Evolutionary conservation across 2,329 filamentous ascomycete genomes (phyloP), one percentile per base, ranked within the genome.

Genomic region (Gnomoniopsis sp.): DNA sequence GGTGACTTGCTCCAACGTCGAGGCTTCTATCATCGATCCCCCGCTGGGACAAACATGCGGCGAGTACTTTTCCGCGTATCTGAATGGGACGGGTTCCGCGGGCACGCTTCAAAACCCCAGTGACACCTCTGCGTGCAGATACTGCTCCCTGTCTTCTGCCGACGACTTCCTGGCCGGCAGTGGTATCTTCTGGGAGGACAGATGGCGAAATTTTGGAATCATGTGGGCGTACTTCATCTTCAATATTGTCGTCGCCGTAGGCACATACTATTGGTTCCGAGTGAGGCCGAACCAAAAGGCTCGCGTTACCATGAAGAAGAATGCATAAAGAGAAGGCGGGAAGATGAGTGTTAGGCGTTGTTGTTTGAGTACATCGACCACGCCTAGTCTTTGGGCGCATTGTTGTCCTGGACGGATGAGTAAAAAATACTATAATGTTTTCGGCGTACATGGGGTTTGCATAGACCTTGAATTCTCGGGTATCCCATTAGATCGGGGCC

Each of bases 141-240:
- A 90, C 73, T 93, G 89, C 69, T 76, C 81, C 1, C 84, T 87
- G 65, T 74, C 70, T 1, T 76, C 74, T n/a, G 89, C 88, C 0
- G 80, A 86, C 57, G 80, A 91, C 70, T 90, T 71, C 53, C 68
- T 87, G 0, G 71, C 74, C 2, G 71, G 67, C 0, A 77, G 76
- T 1, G 63, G 70, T 10, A 82, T 87, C 44, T 72, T 69, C 22
- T 87, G 80, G 64, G 66, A 60, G 3, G 77, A 87, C 55, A 67
- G 84, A 2, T 90, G 88, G 87, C 77, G 87, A 58, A 89, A 91
- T 67, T 90, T 85, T 59, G 88, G 88, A 1, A 77, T 91, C 44
- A 74, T 90, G 66, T 90, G 86, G 82, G 85, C 77, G 0, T 91
- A 82, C 65, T 80, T 90, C 43, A 60, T 73, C 0, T 88, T 90